Conservation (phyloP, 2,329 filamentous ascomycete genomes). For the Aspergillus alliaceus region DNA sequence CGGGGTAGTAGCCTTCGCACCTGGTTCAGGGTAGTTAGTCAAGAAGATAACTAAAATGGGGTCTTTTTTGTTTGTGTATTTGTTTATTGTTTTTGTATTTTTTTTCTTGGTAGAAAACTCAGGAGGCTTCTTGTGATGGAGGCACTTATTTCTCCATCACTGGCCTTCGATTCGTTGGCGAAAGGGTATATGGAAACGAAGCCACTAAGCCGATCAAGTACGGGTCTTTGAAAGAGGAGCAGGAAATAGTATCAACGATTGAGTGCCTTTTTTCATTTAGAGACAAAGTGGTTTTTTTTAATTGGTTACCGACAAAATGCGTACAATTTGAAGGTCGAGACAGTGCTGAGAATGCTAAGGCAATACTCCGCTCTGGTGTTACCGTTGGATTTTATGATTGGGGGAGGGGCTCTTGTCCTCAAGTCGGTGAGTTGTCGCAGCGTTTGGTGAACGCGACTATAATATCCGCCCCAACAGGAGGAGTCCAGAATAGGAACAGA, state of each 20-base stretch:
- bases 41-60: background rate
- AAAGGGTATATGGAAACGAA: background rate
- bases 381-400: background rate
- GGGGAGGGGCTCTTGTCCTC: background rate
- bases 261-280: background rate
- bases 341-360: background rate
- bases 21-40: slow-evolving; percentile 1
- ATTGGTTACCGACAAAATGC: background rate
- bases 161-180: too few relatives aligned
- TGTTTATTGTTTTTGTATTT: too few relatives aligned
- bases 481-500: too few relatives aligned
- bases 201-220: background rate
- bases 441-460: too few relatives aligned
- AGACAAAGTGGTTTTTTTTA: background rate
- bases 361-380: background rate
- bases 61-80: too few relatives aligned
- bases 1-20: background rate
- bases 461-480: too few relatives aligned
- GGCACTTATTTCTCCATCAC: background rate
- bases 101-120: too few relatives aligned
- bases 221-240: background rate
- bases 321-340: background rate
- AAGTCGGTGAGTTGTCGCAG: slow-evolving; percentile 2
- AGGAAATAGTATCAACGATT: background rate
- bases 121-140: background rate